Conservation (phyloP, 2,329 filamentous ascomycete genomes). For the Leptoxyphium fumago region DNA sequence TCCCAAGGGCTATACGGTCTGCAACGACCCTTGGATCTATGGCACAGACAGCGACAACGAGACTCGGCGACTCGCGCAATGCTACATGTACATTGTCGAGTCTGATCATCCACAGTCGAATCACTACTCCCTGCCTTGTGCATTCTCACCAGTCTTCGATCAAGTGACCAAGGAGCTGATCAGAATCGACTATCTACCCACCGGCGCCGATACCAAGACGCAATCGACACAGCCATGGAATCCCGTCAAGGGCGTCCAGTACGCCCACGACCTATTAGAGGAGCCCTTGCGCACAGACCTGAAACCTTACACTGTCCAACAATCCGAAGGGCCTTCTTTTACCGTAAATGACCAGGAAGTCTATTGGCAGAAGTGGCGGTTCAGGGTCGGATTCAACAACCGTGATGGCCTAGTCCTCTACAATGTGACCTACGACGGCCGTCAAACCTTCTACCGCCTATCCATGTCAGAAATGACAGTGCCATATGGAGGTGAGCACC, state of each 20-base stretch:
- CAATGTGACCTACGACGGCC: conserved; percentile 37
- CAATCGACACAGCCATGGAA: background rate
- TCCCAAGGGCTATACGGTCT: conserved; percentile 14
- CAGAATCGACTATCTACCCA: background rate
- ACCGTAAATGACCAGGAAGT: conserved; percentile 20
- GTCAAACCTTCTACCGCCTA: conserved; percentile 51
- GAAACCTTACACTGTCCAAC: background rate
- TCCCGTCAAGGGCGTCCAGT: background rate
- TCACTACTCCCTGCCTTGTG: background rate
- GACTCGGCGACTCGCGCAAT: background rate
- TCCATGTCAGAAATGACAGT: conserved; percentile 55
- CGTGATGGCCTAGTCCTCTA: conserved; percentile 54
- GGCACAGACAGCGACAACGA: conserved; percentile 6
- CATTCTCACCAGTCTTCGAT: background rate
- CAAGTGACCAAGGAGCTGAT: background rate
- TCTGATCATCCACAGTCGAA: conserved; percentile 9
- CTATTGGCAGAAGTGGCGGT: conserved; percentile 49
- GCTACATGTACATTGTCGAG: background rate
- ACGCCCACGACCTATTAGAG: background rate
- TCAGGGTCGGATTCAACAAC: conserved; percentile 47
- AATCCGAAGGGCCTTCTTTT: background rate
- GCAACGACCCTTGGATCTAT: conserved; percentile 19
- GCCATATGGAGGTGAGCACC: conserved; percentile 27
- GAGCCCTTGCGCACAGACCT: background rate
- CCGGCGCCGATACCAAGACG: conserved; percentile 8